Evolutionary conservation across 768 basidiomycete species (phyloP), one percentile per base, ranked within the genome.

Genomic region (Pleurotus giganteus): DNA sequence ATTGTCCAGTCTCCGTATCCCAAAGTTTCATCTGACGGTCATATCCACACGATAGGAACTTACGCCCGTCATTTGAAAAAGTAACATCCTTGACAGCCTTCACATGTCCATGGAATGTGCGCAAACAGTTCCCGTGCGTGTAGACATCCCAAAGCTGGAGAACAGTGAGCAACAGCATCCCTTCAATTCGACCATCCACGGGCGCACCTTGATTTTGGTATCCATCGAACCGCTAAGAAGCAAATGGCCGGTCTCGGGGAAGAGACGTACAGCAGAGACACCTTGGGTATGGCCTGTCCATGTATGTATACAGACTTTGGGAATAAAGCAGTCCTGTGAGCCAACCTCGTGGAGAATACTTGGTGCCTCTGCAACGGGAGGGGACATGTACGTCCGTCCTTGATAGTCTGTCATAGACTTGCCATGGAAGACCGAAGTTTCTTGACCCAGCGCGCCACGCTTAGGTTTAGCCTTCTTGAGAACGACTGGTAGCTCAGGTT

Each of bases 1-100:
- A 98, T 74, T 98, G 92, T 1, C 94, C 96, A 0, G 97, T 98
- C 73, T 99, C 97, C 17, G 97, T 98, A 64, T 99, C 96, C 97
- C 97, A 99, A 11, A 98, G 78, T 71, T 99, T 99, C 86, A 98
- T 94, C 67, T 94, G 89, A 47, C 94, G 89, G 70, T 99, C 97
- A 64, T 97, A 98, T 47, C 84, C 88, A 60, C 95, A 96, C 13
- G 91, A 94, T 46, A 99, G 69, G 76, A 99, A 98, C 59, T 78
- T 80, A 31, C 80, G 81, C 1, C 97, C 97, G 59, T 93, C 90
- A 66, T 97, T 98, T 50, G 94, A 94, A 70, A 99, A 99, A 7
- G 86, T 86, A 57, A 99, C 80, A 60, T 99, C 97, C 70, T 97
- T 97, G 60, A 99, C 94, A 24, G 95, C 94, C 65, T 97, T 94